Evolutionary conservation across 768 basidiomycete species (phyloP).

Genomic region (Rhizopogon vulgaris): DNA sequence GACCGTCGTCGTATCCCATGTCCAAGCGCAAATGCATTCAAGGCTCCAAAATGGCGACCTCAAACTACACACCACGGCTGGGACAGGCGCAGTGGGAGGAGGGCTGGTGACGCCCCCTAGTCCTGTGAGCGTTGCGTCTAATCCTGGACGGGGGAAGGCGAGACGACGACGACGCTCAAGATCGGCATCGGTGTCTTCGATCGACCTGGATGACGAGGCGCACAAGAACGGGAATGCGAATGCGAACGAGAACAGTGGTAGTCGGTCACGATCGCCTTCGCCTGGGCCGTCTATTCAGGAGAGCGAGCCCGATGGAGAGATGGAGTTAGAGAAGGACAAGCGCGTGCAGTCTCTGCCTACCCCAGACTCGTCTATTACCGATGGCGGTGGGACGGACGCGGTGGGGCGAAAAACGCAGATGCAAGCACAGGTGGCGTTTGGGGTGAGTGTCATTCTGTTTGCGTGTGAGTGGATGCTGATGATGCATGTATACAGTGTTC

Average conservation of each 20-base stretch:
- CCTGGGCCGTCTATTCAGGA: constrained; percentile 20
- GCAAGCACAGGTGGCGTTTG: constrained; percentile 14
- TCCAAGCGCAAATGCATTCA: constrained; percentile 30
- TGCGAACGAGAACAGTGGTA: constrained; percentile 8
- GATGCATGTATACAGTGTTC: constrained; percentile 13
- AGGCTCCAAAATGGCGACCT: constrained; percentile 25
- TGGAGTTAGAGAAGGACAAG: constrained; percentile 9
- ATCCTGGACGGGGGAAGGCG: constrained; percentile 39
- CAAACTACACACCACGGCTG: constrained; percentile 16
- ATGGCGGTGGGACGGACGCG: constrained; percentile 8
- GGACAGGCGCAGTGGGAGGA: constrained; percentile 20
- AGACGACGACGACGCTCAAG: constrained; percentile 38
- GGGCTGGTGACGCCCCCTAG: constrained; percentile 74
- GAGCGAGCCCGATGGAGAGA: constrained; percentile 23
- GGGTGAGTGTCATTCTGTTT: constrained; percentile 21
- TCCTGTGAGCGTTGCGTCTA: constrained; percentile 64
- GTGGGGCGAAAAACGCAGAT: neutral
- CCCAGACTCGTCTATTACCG: constrained; percentile 25
- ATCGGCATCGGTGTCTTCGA: constrained; percentile 27
- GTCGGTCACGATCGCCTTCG: constrained; percentile 22
- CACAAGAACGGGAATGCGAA: constrained; percentile 4
- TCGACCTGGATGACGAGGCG: constrained; percentile 27
- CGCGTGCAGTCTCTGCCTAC: constrained; percentile 23
- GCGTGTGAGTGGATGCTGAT: constrained; percentile 10
- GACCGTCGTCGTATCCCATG: constrained; percentile 24